These are phyloP conservation scores for Leptomonas seymouri DNA, from an alignment of 208 protist species.

Conservation along the genomic window DNA sequence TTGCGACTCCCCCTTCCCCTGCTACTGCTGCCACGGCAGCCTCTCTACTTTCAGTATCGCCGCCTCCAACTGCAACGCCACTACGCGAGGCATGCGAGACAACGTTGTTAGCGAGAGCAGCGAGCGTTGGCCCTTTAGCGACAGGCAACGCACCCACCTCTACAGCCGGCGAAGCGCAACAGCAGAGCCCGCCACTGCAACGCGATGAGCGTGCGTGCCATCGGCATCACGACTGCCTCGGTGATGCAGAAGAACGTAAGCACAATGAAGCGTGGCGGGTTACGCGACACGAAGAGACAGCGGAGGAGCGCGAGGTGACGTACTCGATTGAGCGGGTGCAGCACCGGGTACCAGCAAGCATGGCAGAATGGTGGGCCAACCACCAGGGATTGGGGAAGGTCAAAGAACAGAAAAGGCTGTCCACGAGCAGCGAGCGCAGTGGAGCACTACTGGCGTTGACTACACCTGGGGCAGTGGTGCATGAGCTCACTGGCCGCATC, in stretches of 20 bases:
- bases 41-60: not conserved
- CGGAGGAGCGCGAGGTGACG: constrained; percentile 30
- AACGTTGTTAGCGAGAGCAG: too few species aligned
- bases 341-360: constrained; percentile 6
- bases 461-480: constrained; percentile 3
- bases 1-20: not conserved
- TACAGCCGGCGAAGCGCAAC: too few species aligned
- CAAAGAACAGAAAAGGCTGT: constrained; percentile 7
- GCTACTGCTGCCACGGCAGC: not conserved
- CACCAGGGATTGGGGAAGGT: constrained; percentile 8
- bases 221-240: too few species aligned
- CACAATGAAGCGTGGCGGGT: not conserved
- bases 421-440: too few species aligned
- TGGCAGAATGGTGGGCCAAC: constrained; percentile 24
- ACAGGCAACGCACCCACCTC: too few species aligned
- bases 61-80: too few species aligned
- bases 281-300: constrained; percentile 17
- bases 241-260: not conserved
- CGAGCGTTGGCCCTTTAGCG: too few species aligned
- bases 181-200: too few species aligned
- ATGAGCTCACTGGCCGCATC: constrained; percentile 10
- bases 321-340: constrained; percentile 29
- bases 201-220: too few species aligned
- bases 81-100: too few species aligned
- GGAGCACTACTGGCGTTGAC: not conserved